Conservation (phyloP, 305 asterid species). For the Fraxinus ornus region DNA sequence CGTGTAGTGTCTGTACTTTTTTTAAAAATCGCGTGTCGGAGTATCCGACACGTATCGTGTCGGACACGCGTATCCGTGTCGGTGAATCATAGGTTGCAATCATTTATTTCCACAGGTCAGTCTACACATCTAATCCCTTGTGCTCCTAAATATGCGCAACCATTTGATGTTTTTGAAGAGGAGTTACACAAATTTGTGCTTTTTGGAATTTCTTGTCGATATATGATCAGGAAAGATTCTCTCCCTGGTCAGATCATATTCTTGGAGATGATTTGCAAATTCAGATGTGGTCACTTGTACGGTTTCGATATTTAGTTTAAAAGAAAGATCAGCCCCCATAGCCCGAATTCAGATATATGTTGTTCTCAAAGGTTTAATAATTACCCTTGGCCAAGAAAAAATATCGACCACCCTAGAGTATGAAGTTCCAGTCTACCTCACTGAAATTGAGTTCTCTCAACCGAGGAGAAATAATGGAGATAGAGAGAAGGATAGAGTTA, state of each 20-base stretch:
- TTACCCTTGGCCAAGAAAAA: neutral
- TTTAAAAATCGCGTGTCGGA: no score
- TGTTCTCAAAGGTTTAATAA: neutral
- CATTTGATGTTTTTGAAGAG: neutral
- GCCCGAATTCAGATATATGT: neutral
- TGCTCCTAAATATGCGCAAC: neutral
- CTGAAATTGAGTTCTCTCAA: neutral
- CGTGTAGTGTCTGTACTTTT: no score
- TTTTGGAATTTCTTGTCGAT: neutral
- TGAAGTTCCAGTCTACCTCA: neutral
- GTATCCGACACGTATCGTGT: no score
- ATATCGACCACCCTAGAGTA: neutral
- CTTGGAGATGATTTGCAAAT: neutral
- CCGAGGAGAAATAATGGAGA: neutral
- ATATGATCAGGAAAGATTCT: neutral
- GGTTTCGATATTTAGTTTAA: neutral
- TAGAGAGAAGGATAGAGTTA: neutral
- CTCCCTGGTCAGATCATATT: neutral
- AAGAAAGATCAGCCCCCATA: neutral
- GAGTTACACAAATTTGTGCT: neutral
- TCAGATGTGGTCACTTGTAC: neutral
- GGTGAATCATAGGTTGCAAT: neutral
- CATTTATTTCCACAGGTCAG: neutral
- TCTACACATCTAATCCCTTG: neutral
- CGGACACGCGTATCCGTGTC: no score